Conservation (phyloP, 73 alveolate genomes). For the Paramecium tetraurelia region DNA sequence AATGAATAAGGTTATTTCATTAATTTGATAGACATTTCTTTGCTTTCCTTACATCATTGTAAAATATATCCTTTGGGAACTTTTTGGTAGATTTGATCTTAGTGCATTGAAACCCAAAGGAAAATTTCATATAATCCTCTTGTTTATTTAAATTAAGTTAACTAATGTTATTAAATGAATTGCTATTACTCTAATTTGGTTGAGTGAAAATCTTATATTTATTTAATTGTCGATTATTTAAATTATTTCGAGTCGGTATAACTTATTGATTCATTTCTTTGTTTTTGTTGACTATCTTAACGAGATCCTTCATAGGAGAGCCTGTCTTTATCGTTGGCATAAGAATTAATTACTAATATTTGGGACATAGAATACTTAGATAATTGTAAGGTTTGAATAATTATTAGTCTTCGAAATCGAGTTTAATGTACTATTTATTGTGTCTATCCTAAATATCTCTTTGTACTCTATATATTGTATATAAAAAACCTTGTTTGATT, state of each 20-base stretch:
- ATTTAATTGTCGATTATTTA: not conserved
- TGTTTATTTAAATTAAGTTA: not conserved
- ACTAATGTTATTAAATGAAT: not conserved
- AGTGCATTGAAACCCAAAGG: not conserved
- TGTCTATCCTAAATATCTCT: not conserved
- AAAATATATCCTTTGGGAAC: conserved; percentile 16
- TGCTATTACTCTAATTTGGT: not conserved
- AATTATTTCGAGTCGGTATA: not conserved
- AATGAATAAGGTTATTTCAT: not conserved
- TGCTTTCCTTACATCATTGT: not conserved
- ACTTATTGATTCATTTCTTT: not conserved
- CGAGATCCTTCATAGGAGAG: not conserved
- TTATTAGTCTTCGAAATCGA: not conserved
- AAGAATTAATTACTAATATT: not conserved
- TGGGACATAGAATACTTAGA: not conserved
- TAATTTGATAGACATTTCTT: not conserved
- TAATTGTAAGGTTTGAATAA: not conserved
- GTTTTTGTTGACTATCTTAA: not conserved
- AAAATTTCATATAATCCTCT: not conserved
- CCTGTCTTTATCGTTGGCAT: not conserved
- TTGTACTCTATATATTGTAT: not conserved
- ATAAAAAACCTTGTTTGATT: not conserved
- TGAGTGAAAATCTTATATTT: not conserved
- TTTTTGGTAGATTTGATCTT: not conserved
- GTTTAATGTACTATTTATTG: too few species aligned